Evolutionary conservation across 495 filamentous ascomycete genomes (phyloP).

Genomic region (Pyrenula aspistea): DNA sequence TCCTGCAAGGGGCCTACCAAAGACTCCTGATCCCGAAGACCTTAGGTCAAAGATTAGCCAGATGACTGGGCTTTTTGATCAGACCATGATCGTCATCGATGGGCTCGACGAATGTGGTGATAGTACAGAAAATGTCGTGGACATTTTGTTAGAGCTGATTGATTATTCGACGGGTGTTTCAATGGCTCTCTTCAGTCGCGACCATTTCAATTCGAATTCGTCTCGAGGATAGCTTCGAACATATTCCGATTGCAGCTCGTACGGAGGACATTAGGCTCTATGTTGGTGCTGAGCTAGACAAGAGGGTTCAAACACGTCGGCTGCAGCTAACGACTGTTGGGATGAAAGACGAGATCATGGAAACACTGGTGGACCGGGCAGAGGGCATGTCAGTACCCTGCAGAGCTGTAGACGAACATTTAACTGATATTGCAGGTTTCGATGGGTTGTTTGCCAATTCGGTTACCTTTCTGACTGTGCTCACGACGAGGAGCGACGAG

Average conservation of each 20-base stretch:
- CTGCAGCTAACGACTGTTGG: slow-evolving; percentile 11
- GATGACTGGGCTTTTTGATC: not conserved
- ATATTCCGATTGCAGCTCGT: slow-evolving; percentile 16
- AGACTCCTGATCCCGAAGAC: not conserved
- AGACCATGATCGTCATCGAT: not conserved
- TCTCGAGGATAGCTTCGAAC: slow-evolving; percentile 9
- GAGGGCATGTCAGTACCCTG: slow-evolving; percentile 19
- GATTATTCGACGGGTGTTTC: too few relatives aligned
- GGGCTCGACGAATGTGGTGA: not conserved
- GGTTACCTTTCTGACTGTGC: slow-evolving; percentile 16
- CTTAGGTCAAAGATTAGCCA: not conserved
- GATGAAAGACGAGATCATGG: slow-evolving; percentile 20
- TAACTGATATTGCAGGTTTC: too few relatives aligned
- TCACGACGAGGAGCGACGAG: slow-evolving; percentile 3
- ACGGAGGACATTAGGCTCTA: slow-evolving; percentile 21
- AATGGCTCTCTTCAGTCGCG: not conserved
- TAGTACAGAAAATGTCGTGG: not conserved
- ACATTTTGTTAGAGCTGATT: too few relatives aligned
- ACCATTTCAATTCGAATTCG: too few relatives aligned
- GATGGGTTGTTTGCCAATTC: slow-evolving; percentile 25
- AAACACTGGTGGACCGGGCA: slow-evolving; percentile 13
- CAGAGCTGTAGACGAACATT: too few relatives aligned
- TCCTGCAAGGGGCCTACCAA: not conserved
- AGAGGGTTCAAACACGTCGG: slow-evolving; percentile 7
- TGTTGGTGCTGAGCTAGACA: slow-evolving; percentile 21